Evolutionary conservation across 768 basidiomycete species (phyloP), one percentile per base, ranked within the genome.

Genomic region (Erythrobasidium yunnanense): DNA sequence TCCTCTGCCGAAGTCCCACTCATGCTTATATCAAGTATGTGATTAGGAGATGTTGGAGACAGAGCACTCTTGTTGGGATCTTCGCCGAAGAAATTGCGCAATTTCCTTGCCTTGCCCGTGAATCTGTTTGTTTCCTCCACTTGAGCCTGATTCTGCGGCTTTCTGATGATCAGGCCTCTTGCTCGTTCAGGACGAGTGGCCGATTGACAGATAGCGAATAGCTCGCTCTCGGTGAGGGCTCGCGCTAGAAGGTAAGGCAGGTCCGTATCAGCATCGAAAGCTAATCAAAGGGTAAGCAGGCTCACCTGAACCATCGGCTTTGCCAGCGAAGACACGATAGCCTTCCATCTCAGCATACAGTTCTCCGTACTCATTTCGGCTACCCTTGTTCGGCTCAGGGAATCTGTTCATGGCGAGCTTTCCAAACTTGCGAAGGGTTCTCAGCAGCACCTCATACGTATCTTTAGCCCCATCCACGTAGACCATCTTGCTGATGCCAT

Each of bases 381-480:
- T 20, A 33, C n/a, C 46, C 15, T 17, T 34, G 6, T 35, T 6
- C 6, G 7, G 45, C 7, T 29, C 22, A n/a, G 65, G 65, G 11
- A 66, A 35, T 13, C 23, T 42, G 23, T 66, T 56, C 22, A 18
- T 38, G 2, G 32, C 65, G 3, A 62, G 75, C 69, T 90, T 93
- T 49, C 84, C 84, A 70, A 93, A 87, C 76, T 99, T 99, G 74
- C 84, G 87, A 68, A 99, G 78, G 0, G 88, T 91, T 70, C 86
- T 85, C 70, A 89, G 87, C 55, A 97, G 80, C 1, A 96, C 83
- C 72, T 97, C 90, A 1, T 87, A 80, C 7, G 90, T 91, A 27
- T 85, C 85, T 1, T 79, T 80, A 27, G 87, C 83, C 29, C 68
- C 70, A 2, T 84, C 82, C 15, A 90, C 85, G 73, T 92, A 85